phyloP scores from a whole-genome alignment of 148 eudicot species.

The Chenopodium formosanum region DNA sequence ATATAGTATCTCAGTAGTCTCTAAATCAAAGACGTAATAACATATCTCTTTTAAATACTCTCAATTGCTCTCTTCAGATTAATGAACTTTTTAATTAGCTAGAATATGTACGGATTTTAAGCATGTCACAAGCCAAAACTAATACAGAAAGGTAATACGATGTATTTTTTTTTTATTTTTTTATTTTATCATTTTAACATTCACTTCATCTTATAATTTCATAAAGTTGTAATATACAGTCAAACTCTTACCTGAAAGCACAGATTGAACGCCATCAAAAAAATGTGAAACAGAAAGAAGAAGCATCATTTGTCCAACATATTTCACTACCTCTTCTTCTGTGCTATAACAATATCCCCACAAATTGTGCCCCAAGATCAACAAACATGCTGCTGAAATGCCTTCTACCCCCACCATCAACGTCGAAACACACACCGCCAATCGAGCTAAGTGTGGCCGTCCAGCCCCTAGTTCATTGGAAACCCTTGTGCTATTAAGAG shows the following conservation, averaged over 20 bases:
- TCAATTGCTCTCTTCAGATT: too few species aligned
- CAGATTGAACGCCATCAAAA: conserved; percentile 49
- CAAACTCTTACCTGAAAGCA: conserved; percentile 46
- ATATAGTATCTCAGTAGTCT: too few species aligned
- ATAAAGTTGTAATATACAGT: too few species aligned
- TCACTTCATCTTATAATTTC: too few species aligned
- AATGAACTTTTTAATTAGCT: too few species aligned
- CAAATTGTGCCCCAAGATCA: conserved; percentile 43
- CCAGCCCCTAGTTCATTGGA: conserved; percentile 75
- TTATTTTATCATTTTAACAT: too few species aligned
- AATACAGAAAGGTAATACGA: too few species aligned
- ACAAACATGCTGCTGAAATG: conserved; percentile 22
- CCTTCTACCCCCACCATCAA: conserved; percentile 44
- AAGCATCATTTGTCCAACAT: conserved; percentile 49
- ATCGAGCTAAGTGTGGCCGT: conserved; percentile 47
- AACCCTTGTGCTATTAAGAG: conserved; percentile 45
- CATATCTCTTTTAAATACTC: too few species aligned
- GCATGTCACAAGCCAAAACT: too few species aligned
- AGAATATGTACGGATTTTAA: too few species aligned
- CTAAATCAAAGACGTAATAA: too few species aligned
- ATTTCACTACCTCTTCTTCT: conserved; percentile 45
- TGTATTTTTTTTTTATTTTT: too few species aligned
- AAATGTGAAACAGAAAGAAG: conserved; percentile 37
- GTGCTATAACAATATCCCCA: conserved; percentile 67
- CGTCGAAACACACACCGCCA: conserved; percentile 45